Conservation (phyloP, 2,329 filamentous ascomycete genomes). For the Davidsoniella virescens region DNA sequence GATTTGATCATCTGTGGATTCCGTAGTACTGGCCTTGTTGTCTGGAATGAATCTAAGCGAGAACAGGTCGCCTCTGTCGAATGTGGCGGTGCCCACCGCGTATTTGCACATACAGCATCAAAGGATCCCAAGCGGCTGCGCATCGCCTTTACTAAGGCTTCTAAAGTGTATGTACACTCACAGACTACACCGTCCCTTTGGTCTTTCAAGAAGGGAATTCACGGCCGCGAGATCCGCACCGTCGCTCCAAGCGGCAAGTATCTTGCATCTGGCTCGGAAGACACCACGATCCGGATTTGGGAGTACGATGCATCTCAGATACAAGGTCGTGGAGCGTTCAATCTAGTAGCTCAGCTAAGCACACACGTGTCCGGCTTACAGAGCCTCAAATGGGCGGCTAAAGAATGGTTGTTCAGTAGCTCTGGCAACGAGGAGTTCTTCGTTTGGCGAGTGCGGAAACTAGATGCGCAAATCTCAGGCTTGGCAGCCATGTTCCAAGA, state of each 20-base stretch:
- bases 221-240: conserved; percentile 69
- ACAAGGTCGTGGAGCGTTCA: conserved; percentile 17
- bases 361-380: conserved; percentile 76
- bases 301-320: conserved; percentile 20
- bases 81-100: conserved; percentile 73
- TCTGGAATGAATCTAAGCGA: conserved; percentile 61
- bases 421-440: conserved; percentile 81
- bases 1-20: conserved; percentile 69
- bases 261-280: conserved; percentile 58
- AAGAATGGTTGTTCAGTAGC: conserved; percentile 64
- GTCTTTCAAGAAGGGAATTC: conserved; percentile 41
- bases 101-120: conserved; percentile 39
- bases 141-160: conserved; percentile 63
- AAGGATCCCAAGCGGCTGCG: conserved; percentile 19
- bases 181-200: conserved; percentile 19
- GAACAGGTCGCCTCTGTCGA: conserved; percentile 55
- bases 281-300: conserved; percentile 58
- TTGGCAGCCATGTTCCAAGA: conserved; percentile 43
- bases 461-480: conserved; percentile 33
- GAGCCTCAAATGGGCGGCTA: conserved; percentile 57
- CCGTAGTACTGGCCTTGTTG: conserved; percentile 58
- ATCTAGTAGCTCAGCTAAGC: conserved; percentile 49
- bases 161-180: conserved; percentile 32
- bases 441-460: conserved; percentile 52
- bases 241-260: conserved; percentile 21